Evolutionary conservation across 1,284 basidiomycete species (phyloP).

Genomic region (Ceratobasidium sp.): DNA sequence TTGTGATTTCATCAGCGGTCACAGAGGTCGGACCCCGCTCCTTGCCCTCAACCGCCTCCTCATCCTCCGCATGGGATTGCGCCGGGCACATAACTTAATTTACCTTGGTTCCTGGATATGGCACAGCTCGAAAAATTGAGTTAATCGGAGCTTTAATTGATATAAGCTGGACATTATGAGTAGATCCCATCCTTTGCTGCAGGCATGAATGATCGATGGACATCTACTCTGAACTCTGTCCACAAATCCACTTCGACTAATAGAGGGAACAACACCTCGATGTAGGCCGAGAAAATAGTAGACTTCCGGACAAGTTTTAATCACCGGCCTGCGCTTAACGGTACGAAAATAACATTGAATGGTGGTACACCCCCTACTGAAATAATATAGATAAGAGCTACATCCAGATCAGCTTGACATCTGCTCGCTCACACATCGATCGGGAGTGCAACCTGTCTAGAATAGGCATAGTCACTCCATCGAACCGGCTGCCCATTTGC

Average conservation of each 20-base stretch:
- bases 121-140: conserved; percentile 13
- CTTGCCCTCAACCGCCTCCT: not conserved
- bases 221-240: not conserved
- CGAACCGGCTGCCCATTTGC: conserved; percentile 14
- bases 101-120: conserved; percentile 3
- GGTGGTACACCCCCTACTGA: too few relatives aligned
- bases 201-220: not conserved
- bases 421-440: not conserved
- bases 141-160: not conserved
- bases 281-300: too few relatives aligned
- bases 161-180: not conserved
- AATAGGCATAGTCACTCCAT: conserved; percentile 28
- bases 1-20: conserved; percentile 9
- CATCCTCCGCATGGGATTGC: not conserved
- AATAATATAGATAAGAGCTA: too few relatives aligned
- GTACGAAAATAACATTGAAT: too few relatives aligned
- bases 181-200: not conserved
- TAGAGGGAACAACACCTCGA: too few relatives aligned
- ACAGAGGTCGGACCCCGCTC: conserved; percentile 4
- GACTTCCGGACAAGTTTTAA: too few relatives aligned
- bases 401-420: not conserved
- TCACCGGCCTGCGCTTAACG: too few relatives aligned
- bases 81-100: not conserved
- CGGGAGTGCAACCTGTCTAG: not conserved
- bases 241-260: too few relatives aligned